A percentile compares a stretch with the other conserved stretches of the same genome.
These are phyloP conservation scores for Pinus taeda DNA, from an alignment of 75 land plant species.

Conservation along the genomic window DNA sequence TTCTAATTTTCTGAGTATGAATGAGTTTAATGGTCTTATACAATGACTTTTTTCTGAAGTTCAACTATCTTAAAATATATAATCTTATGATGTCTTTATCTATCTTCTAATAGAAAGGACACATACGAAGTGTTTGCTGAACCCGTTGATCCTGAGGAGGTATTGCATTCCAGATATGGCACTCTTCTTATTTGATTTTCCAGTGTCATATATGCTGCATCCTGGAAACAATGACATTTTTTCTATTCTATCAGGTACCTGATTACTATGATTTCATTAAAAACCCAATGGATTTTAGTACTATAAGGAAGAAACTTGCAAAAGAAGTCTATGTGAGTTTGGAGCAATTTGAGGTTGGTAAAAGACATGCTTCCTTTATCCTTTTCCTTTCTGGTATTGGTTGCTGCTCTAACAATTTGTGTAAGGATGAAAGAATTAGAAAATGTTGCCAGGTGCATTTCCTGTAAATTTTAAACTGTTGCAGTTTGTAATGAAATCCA, in stretches of 20 bases:
- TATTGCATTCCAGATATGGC: slow-evolving; percentile 11
- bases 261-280: slow-evolving; percentile 85
- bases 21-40: slow-evolving; percentile 4
- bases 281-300: slow-evolving; percentile 92
- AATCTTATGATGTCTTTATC: neutral
- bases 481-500: too few relatives aligned
- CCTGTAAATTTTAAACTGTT: too few relatives aligned
- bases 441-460: neutral
- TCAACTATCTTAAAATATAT: slow-evolving; percentile 31
- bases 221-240: neutral
- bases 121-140: slow-evolving; percentile 91
- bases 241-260: slow-evolving; percentile 59
- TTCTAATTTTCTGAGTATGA: slow-evolving; percentile 5
- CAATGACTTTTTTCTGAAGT: slow-evolving; percentile 8
- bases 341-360: slow-evolving; percentile 81
- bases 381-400: neutral
- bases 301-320: slow-evolving; percentile 66
- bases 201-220: neutral
- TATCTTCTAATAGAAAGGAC: slow-evolving; percentile 78
- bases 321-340: slow-evolving; percentile 50
- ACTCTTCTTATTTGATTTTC: neutral
- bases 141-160: slow-evolving; percentile 88
- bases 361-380: neutral
- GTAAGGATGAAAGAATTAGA: neutral
- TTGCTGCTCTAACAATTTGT: slow-evolving; percentile 1